Evolutionary conservation across 352 stramenopile genomes (phyloP).

Genomic region (Ophiocytium majus): DNA sequence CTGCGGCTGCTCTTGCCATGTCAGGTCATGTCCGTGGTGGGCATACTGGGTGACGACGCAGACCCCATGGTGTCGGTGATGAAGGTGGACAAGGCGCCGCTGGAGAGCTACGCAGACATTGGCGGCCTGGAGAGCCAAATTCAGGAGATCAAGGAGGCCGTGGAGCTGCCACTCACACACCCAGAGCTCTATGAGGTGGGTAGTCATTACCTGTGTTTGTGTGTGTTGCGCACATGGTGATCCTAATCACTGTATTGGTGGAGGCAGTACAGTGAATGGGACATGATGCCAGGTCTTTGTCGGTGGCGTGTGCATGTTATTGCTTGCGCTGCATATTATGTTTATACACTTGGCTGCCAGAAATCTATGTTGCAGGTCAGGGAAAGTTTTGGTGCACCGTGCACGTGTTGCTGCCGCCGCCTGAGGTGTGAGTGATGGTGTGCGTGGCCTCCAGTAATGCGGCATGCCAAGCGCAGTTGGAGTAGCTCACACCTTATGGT

Average conservation of each 20-base stretch:
- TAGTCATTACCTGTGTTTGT: too few relatives aligned
- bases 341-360: neutral
- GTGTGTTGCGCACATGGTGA: too few relatives aligned
- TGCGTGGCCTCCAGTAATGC: too few relatives aligned
- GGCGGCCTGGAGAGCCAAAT: slow-evolving; percentile 94
- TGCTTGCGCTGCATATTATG: neutral
- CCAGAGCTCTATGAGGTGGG: slow-evolving; percentile 99
- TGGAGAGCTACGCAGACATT: slow-evolving; percentile 99
- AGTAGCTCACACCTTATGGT: too few relatives aligned
- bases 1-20: neutral
- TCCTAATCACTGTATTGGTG: too few relatives aligned
- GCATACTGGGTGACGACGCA: slow-evolving; percentile 96
- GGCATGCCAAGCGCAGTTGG: too few relatives aligned
- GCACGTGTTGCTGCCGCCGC: too few relatives aligned
- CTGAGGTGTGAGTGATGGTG: too few relatives aligned
- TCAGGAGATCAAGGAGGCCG: slow-evolving; percentile 85
- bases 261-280: too few relatives aligned
- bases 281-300: too few relatives aligned
- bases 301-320: neutral
- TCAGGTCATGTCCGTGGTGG: slow-evolving; percentile 96
- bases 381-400: too few relatives aligned
- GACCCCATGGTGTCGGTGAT: slow-evolving; percentile 99
- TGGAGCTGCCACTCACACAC: slow-evolving; percentile 96
- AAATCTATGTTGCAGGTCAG: neutral
- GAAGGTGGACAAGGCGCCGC: slow-evolving; percentile 94